Conservation (phyloP, 257 asterid species). For the Solanum bulbocastanum region DNA sequence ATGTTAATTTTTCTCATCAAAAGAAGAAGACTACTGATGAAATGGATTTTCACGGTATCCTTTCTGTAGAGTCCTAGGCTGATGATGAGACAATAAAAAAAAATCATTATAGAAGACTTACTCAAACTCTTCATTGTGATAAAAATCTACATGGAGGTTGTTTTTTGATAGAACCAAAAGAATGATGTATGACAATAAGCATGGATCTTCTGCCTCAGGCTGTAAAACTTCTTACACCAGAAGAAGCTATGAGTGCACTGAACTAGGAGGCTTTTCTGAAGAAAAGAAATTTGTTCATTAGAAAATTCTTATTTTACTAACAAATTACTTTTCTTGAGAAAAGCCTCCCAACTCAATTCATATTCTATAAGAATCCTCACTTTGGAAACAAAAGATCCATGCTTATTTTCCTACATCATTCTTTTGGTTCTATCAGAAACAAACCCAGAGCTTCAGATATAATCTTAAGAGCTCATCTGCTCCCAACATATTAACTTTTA, state of each 20-base stretch:
- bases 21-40: no score
- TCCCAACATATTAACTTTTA: no score
- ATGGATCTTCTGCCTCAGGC: background rate
- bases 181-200: background rate
- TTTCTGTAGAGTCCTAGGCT: no score
- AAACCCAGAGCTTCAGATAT: background rate
- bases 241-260: no score
- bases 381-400: background rate
- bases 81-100: no score
- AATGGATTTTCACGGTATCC: no score
- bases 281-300: background rate
- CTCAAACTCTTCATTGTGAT: background rate
- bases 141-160: background rate
- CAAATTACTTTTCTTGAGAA: no score
- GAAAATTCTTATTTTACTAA: no score
- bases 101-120: no score
- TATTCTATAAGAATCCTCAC: background rate
- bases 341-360: background rate
- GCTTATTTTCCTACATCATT: background rate
- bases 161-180: background rate
- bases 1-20: no score
- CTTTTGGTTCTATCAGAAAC: background rate
- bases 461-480: background rate
- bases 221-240: background rate
- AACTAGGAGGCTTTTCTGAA: background rate